Evolutionary conservation across 2,329 filamentous ascomycete genomes (phyloP), one percentile per base, ranked within the genome.

Genomic region (Berkeleyomyces basicola): DNA sequence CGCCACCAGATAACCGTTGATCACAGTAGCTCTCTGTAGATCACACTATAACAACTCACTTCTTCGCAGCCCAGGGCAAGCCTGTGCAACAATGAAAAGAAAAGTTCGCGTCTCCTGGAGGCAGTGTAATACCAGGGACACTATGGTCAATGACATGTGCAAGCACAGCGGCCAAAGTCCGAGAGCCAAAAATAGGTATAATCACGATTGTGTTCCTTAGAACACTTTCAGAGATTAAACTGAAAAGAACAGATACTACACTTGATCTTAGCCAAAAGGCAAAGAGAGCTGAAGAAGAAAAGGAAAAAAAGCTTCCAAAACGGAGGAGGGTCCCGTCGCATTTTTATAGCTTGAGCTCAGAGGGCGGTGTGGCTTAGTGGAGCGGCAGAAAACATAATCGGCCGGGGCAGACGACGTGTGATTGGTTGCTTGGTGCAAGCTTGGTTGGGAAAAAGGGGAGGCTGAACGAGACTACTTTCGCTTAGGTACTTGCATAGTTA

Each of bases 231-330:
- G 87, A 87, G 85, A 90, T 90, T 90, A 91, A 90, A 90, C 87
- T 91, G 85, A 89, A 88, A 90, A 91, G 87, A 91, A 91, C 86
- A 90, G 86, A 88, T 90, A 90, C 87, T 90, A 89, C 86, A 90
- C 86, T 89, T 90, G 86, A 90, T 90, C 86, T 89, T 87, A 88
- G 83, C 83, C 80, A 82, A 79, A 79, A 78, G 77, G 64, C 64
- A 65, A 65, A 65, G 64, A 65, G 64, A 65, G 64, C 64, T 65
- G 31, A 65, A 65, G 64, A 65, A 63, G 60, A 55, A 63, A 65
- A 59, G 51, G 49, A 63, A 65, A 16, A 31, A 64, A 63, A 59
- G 33, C n/a, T 63, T n/a, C 0, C 11, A 44, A 65, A 65, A 61
- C 39, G 23, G 4, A 40, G 1, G 47, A 57, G n/a, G 40, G 49